These are phyloP conservation scores for Fraxinus americana DNA, from an alignment of 257 asterid genomes.

Conservation along the genomic window DNA sequence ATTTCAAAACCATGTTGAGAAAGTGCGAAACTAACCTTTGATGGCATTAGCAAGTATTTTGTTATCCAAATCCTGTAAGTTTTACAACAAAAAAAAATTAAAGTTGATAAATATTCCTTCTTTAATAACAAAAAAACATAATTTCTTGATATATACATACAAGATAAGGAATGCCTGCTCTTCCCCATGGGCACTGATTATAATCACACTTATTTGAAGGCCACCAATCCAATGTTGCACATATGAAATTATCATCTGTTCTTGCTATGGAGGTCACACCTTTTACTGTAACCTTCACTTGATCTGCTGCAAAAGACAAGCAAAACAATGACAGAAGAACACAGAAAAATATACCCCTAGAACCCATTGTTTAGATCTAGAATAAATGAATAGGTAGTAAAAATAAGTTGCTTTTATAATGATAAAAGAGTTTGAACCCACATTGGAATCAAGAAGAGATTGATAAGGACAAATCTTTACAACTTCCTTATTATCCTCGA, in stretches of 20 bases:
- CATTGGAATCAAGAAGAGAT: slow-evolving; percentile 1
- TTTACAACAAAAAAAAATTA: neutral
- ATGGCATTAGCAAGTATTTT: slow-evolving; percentile 66
- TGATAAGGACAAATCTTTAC: slow-evolving; percentile 29
- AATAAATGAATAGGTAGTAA: too few species aligned
- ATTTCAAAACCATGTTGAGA: neutral
- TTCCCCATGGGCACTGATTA: slow-evolving; percentile 75
- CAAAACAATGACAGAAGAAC: slow-evolving; percentile 31
- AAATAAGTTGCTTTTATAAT: neutral
- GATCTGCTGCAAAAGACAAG: slow-evolving; percentile 41
- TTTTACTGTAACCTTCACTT: slow-evolving; percentile 47
- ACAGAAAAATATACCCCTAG: slow-evolving; percentile 26
- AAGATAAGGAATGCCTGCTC: slow-evolving; percentile 60
- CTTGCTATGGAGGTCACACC: slow-evolving; percentile 49
- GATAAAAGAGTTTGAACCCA: slow-evolving; percentile 9
- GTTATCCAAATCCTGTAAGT: slow-evolving; percentile 59
- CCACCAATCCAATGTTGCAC: slow-evolving; percentile 91
- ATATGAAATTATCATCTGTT: slow-evolving; percentile 70
- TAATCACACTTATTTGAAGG: slow-evolving; percentile 68
- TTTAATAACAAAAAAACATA: neutral
- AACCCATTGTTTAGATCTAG: slow-evolving; percentile 27
- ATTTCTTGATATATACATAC: slow-evolving; percentile 30
- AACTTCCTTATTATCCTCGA: slow-evolving; percentile 26
- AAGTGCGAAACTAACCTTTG: slow-evolving; percentile 46
- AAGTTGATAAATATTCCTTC: neutral